Base-by-base conservation (phyloP, 257 asterid species). In the Lantana camara region DNA sequence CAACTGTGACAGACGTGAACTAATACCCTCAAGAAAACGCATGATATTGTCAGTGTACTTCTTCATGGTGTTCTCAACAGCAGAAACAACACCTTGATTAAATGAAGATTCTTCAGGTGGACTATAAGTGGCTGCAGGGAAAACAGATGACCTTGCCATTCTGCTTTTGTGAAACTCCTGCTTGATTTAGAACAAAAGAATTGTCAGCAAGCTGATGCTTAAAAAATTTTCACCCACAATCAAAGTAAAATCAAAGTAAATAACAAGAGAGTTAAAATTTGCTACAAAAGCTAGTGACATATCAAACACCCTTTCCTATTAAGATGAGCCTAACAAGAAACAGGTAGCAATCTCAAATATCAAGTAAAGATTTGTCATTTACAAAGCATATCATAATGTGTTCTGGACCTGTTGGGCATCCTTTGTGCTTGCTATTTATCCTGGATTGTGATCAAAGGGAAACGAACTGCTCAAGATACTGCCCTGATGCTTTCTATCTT, bases 21-120 rank as follows among this genome's bases (percentile, higher is more conserved):
- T 93, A 57, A 93, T 81, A 57, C 97, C 97, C 80, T 90, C 99
- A 21, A 93, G 92, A 68, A 93, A 93, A 34, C 95, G 95, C 96
- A 93, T 76, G 79, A 93, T 67, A 71, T 90, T 88, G 82, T 90
- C 97, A 0, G 95, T 60, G 74, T 93, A 66, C 80, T 93, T 90
- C 83, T 90, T 90, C 95, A 90, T 74, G 67, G 83, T 79, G 78
- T 58, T 78, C 63, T 93, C 97, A 38, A 93, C 89, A 57, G 85
- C 68, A 16, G 77, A 60, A 46, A 81, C 66, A 74, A 90, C 83
- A 60, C 81, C 93, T 75, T 87, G 96, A 67, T 83, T 82, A 57
- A 70, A 80, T 15, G 91, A 77, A 72, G 95, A 77, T 76, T 83
- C 96, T 73, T 89, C 96, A 11, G 97, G 95, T 11, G 92, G 90